A percentile compares a stretch with the other conserved stretches of the same genome.
These are phyloP conservation scores for Plicaturopsis crispa DNA, from an alignment of 768 basidiomycete species.

Conservation along the genomic window DNA sequence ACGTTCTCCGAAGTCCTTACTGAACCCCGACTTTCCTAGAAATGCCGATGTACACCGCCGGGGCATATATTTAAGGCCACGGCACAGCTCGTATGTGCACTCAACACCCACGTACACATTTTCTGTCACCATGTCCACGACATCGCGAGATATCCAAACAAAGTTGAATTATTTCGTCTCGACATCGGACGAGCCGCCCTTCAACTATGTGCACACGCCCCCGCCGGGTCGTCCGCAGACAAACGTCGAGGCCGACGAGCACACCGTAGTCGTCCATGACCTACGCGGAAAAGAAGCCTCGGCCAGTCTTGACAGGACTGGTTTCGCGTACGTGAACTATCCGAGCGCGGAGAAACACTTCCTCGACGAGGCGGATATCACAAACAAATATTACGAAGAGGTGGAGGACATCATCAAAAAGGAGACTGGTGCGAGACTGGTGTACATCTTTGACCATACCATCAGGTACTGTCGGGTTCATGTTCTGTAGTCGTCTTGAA, in stretches of 20 bases:
- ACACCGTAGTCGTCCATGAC: conserved; percentile 20
- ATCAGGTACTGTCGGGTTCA: conserved; percentile 22
- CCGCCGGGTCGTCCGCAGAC: conserved; percentile 17
- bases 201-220: conserved; percentile 23
- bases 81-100: too few relatives aligned
- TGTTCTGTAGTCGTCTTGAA: conserved; percentile 7
- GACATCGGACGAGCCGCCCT: conserved; percentile 22
- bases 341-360: conserved; percentile 30
- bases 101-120: too few relatives aligned
- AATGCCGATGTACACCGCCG: too few relatives aligned
- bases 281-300: conserved; percentile 24
- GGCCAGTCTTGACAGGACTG: conserved; percentile 28
- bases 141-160: conserved; percentile 26
- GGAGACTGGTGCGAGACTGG: conserved; percentile 27
- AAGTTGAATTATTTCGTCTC: conserved; percentile 29
- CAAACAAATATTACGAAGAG: conserved; percentile 32
- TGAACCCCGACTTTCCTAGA: too few relatives aligned
- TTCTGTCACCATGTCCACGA: conserved; percentile 16
- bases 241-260: conserved; percentile 20
- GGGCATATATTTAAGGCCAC: too few relatives aligned
- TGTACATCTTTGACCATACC: conserved; percentile 39
- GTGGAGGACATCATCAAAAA: conserved; percentile 32
- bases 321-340: conserved; percentile 32
- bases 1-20: too few relatives aligned
- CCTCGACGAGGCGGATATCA: conserved; percentile 29